These are phyloP conservation scores for Colletotrichum sojae DNA, from an alignment of 2,329 filamentous ascomycete species.

Conservation along the genomic window DNA sequence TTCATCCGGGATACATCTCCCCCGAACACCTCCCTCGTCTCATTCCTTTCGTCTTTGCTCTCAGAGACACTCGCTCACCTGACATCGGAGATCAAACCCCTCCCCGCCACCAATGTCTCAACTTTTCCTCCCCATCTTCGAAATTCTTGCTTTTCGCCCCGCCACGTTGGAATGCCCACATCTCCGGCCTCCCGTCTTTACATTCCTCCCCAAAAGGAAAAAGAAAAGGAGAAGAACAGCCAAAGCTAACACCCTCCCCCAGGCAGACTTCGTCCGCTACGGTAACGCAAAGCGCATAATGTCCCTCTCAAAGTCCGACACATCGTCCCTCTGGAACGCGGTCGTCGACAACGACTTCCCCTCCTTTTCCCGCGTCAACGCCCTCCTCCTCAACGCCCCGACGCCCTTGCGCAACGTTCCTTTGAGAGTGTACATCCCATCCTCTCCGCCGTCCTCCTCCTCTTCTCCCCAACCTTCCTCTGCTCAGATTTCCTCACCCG, in stretches of 20 bases:
- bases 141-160: slow-evolving; percentile 6
- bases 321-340: slow-evolving; percentile 84
- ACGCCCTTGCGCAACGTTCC: slow-evolving; percentile 86
- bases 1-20: too few species aligned
- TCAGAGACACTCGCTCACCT: background rate
- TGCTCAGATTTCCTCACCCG: too few species aligned
- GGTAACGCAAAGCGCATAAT: slow-evolving; percentile 92
- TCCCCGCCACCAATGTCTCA: slow-evolving; percentile 5
- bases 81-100: background rate
- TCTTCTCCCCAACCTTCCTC: background rate
- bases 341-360: slow-evolving; percentile 83
- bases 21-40: background rate
- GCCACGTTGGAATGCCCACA: background rate
- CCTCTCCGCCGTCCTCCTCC: slow-evolving; percentile 60
- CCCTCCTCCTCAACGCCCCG: slow-evolving; percentile 81
- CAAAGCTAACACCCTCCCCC: background rate
- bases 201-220: too few species aligned
- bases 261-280: slow-evolving; percentile 88
- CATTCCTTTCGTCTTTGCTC: background rate
- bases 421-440: slow-evolving; percentile 86
- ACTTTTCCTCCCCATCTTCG: background rate
- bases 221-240: too few species aligned
- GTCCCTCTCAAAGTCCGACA: slow-evolving; percentile 87
- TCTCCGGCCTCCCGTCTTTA: too few species aligned
- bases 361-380: slow-evolving; percentile 81